Percentiles rank a stretch among this genome's conserved stretches.
These are phyloP conservation scores for Lagenaria siceraria DNA, from an alignment of 306 rosid species.

Conservation along the genomic window DNA sequence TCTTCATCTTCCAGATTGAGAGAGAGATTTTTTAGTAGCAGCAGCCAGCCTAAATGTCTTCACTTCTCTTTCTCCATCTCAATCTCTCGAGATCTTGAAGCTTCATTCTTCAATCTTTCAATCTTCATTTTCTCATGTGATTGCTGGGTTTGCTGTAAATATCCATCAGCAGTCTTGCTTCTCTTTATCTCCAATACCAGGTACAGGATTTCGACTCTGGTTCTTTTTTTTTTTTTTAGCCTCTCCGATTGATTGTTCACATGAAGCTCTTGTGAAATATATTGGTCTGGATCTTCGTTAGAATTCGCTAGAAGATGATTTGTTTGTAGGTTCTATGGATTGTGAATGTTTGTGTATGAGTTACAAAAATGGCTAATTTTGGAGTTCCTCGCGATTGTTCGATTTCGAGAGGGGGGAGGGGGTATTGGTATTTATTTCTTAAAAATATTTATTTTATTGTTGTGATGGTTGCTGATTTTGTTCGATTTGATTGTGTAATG, in stretches of 20 bases:
- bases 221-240: not conserved
- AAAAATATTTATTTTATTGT: not conserved
- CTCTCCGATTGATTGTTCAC: not conserved
- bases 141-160: not conserved
- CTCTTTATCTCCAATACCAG: not conserved
- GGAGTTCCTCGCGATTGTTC: not conserved
- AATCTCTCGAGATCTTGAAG: not conserved
- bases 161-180: not conserved
- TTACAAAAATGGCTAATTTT: not conserved
- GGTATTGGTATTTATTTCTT: too few relatives aligned
- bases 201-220: not conserved
- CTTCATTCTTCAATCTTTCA: not conserved
- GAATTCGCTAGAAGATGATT: not conserved
- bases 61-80: not conserved
- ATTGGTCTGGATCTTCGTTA: not conserved
- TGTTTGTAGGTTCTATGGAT: not conserved
- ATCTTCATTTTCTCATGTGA: not conserved
- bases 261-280: not conserved
- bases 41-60: not conserved
- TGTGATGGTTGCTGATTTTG: not conserved
- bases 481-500: not conserved
- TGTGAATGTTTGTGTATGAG: not conserved
- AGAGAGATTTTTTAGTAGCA: not conserved
- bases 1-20: not conserved
- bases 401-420: not conserved